These are phyloP conservation scores for Ammopiptanthus mongolicus DNA, from an alignment of 306 rosid genomes.

Conservation along the genomic window DNA sequence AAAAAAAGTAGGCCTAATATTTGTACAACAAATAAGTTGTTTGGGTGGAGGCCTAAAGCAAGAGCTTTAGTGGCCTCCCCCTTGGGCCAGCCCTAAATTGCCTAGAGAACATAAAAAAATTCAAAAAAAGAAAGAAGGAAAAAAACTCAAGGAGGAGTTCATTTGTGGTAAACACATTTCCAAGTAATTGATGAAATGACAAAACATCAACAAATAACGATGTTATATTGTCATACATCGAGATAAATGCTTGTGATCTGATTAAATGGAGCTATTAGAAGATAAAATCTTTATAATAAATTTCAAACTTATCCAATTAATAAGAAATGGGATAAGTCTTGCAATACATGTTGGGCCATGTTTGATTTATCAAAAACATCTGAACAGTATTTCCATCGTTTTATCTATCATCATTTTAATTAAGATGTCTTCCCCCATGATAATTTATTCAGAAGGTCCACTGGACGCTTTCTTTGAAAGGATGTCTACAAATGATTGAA, in stretches of 20 bases:
- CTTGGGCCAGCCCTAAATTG: too few species aligned
- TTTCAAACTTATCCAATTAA: neutral
- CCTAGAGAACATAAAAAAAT: neutral
- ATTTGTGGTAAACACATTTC: neutral
- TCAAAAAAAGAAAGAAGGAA: too few species aligned
- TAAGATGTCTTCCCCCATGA: conserved; percentile 16
- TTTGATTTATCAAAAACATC: conserved; percentile 1
- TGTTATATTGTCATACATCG: neutral
- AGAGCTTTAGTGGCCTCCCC: too few species aligned
- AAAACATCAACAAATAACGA: neutral
- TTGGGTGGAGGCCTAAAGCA: too few species aligned
- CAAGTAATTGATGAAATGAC: neutral
- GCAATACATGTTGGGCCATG: neutral
- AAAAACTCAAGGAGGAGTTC: neutral
- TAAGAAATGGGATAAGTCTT: neutral
- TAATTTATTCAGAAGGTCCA: conserved; percentile 36
- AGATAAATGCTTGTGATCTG: conserved; percentile 1
- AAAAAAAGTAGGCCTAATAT: too few species aligned
- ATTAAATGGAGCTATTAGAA: neutral
- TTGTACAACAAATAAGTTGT: too few species aligned
- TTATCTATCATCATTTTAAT: neutral
- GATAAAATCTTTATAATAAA: neutral
- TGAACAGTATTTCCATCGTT: conserved; percentile 3
- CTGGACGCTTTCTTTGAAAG: conserved; percentile 28
- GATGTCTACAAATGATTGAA: conserved; percentile 26